Evolutionary conservation across 202 grass and related monocot species (phyloP).

Genomic region (Musa balbisiana): DNA sequence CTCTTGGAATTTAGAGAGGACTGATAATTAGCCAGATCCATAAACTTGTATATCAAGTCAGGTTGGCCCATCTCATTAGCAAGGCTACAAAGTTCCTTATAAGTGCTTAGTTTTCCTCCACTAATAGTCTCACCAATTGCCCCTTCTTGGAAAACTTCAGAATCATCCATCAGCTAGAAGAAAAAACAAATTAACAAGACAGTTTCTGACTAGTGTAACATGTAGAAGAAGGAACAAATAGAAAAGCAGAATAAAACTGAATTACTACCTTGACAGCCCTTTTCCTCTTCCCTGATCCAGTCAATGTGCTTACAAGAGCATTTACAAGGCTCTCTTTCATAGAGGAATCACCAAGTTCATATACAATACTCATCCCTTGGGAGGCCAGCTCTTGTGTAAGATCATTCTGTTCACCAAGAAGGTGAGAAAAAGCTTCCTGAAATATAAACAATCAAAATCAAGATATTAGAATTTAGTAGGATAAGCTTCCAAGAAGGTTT

Average conservation of each 20-base stretch:
- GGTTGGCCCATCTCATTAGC: conserved; percentile 98
- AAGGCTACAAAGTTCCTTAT: conserved; percentile 88
- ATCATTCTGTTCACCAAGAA: conserved; percentile 93
- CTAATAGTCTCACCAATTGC: conserved; percentile 66
- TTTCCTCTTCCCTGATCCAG: conserved; percentile 83
- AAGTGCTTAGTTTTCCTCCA: conserved; percentile 88
- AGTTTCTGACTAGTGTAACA: conserved; percentile 20
- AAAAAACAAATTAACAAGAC: conserved; percentile 20
- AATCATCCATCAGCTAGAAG: conserved; percentile 85
- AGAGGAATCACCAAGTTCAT: conserved; percentile 88
- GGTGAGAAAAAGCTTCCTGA: conserved; percentile 86
- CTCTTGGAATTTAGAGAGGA: conserved; percentile 91
- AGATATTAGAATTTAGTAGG: background rate
- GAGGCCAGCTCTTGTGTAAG: conserved; percentile 97
- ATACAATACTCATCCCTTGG: conserved; percentile 99
- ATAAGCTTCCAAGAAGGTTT: conserved; percentile 1
- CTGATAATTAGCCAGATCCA: conserved; percentile 98
- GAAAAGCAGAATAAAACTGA: conserved; percentile 22
- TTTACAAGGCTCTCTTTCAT: conserved; percentile 83
- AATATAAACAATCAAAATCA: conserved; percentile 27
- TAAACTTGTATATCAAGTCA: conserved; percentile 99
- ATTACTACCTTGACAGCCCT: conserved; percentile 71
- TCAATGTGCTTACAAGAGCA: conserved; percentile 85
- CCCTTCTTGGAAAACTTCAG: conserved; percentile 97
- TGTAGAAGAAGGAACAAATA: conserved; percentile 6